Evolutionary conservation across 1,139 yeast genomes (phyloP), one percentile per base, ranked within the genome.

Genomic region (Geotrichum siamense): DNA sequence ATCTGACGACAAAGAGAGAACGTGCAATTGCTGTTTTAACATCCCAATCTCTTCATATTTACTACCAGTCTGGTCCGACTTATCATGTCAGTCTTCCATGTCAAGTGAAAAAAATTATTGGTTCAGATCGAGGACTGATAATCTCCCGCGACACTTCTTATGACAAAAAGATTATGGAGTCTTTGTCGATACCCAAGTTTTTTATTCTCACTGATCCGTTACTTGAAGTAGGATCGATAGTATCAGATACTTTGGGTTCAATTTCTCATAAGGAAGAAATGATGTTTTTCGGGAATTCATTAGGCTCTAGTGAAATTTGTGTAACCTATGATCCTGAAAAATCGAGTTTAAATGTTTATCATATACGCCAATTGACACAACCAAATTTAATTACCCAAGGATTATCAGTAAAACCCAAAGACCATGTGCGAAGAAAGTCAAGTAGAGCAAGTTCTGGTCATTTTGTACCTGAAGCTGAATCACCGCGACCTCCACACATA

Each of bases 201-300:
- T 65, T 82, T 48, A 73, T 86, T 0, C 62, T 84, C 51, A 71
- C 75, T 0, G 89, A 82, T 54, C 89, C 94, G 1, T 65, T 80
- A 39, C 76, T 76, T 3, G 89, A 83, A 19, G 67, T 81, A 41
- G 80, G 89, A 1, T 65, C 75, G 4, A 75, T 84, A 2, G 75
- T 79, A 0, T 76, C 91, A 0, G 78, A 87, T 0, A 78, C 91
- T 0, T 79, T 83, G 0, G 74, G 86, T 0, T 75, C 79, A 1
- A 74, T 85, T 10, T 70, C 81, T 0, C 63, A 74, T 1, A 65
- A 68, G 36, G 94, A 84, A 56, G 74, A 71, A 43, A 58, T 84
- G 34, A 40, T 61, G 4, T 55, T 53, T 36, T 56, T 64, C 37
- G 57, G 57, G 0, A 40, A 41, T 26, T 29, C 48, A 9, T 31